Percentiles rank a stretch among this genome's conserved stretches.
These are phyloP conservation scores for Naematelia encephala DNA, from an alignment of 768 basidiomycete genomes.

Conservation along the genomic window DNA sequence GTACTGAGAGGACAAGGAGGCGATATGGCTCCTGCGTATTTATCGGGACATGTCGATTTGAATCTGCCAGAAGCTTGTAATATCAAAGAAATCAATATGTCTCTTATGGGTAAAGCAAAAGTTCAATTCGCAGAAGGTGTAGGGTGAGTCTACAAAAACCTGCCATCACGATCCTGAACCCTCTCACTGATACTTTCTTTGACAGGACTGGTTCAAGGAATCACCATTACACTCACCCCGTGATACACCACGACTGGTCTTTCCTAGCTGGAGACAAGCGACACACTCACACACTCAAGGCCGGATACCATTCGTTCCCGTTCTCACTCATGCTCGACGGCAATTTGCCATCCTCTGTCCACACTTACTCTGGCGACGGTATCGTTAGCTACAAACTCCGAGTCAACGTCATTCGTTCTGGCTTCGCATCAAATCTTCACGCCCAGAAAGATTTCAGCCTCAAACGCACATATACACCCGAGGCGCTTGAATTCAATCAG, in stretches of 20 bases:
- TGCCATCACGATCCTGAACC: not conserved
- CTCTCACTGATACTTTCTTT: slow-evolving; percentile 5
- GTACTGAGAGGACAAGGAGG: slow-evolving; percentile 71
- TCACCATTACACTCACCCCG: slow-evolving; percentile 54
- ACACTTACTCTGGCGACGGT: slow-evolving; percentile 57
- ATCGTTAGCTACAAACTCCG: slow-evolving; percentile 83
- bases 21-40: slow-evolving; percentile 75
- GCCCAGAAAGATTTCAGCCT: slow-evolving; percentile 63
- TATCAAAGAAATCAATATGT: slow-evolving; percentile 73
- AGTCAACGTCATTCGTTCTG: slow-evolving; percentile 74
- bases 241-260: slow-evolving; percentile 85
- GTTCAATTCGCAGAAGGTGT: slow-evolving; percentile 57
- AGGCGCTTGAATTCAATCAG: slow-evolving; percentile 92
- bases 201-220: slow-evolving; percentile 29
- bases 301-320: slow-evolving; percentile 89
- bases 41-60: slow-evolving; percentile 77
- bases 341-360: slow-evolving; percentile 72
- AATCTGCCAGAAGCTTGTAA: slow-evolving; percentile 76
- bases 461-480: slow-evolving; percentile 68
- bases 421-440: slow-evolving; percentile 67
- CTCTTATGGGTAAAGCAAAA: slow-evolving; percentile 76
- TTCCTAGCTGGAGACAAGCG: slow-evolving; percentile 80
- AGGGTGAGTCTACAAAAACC: slow-evolving; percentile 36
- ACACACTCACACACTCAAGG: slow-evolving; percentile 83
- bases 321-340: slow-evolving; percentile 85